Evolutionary conservation across 148 eudicot species (phyloP).

Genomic region (Talinum fruticosum): DNA sequence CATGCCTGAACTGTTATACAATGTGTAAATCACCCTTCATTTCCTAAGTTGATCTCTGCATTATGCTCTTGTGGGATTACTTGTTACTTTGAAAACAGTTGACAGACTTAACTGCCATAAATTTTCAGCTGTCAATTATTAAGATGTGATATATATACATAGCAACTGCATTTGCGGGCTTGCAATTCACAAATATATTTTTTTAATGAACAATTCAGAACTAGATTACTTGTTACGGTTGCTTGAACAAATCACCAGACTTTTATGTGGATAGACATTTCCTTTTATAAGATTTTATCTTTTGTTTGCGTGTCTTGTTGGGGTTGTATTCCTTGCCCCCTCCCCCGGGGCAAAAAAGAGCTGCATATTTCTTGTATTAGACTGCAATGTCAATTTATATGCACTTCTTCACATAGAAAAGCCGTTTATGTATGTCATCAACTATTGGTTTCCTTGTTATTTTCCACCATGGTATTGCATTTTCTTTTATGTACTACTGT

Average conservation of each 20-base stretch:
- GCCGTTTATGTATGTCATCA: no score
- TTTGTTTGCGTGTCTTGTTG: background rate
- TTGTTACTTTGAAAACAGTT: no score
- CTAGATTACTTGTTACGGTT: no score
- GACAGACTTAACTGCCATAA: background rate
- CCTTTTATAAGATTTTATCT: background rate
- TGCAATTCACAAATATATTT: background rate
- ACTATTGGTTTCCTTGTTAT: background rate
- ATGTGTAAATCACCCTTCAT: background rate
- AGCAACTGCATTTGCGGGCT: background rate
- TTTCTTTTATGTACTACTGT: background rate
- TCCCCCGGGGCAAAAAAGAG: no score
- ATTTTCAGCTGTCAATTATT: background rate
- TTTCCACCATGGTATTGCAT: background rate
- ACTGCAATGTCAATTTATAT: background rate
- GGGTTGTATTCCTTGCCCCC: background rate
- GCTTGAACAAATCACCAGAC: background rate
- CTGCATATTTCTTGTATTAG: background rate
- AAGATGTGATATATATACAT: background rate
- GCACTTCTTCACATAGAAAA: no score
- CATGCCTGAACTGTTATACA: background rate
- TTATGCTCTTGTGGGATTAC: background rate
- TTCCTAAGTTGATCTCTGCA: background rate
- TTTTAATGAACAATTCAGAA: no score
- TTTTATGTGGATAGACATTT: background rate